A percentile compares a stretch with the other conserved stretches of the same genome.
These are phyloP conservation scores for Coemansia nantahalensis DNA, from an alignment of 192 early-diverging fungal species.

Conservation along the genomic window DNA sequence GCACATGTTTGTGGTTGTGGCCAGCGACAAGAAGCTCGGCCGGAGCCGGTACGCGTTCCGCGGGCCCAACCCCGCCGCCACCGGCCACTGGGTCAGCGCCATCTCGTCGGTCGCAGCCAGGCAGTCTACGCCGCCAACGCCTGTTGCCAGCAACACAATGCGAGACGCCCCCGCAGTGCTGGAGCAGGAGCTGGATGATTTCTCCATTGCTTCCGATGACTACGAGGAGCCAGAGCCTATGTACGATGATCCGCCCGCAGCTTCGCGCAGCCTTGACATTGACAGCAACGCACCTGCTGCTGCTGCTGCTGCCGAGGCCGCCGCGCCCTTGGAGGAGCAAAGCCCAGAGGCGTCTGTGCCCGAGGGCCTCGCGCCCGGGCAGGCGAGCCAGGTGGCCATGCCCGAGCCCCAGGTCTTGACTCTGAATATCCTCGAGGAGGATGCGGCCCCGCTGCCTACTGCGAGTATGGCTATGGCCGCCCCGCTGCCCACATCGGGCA, in stretches of 20 bases:
- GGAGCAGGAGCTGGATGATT: no score
- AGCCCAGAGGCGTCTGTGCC: no score
- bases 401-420: no score
- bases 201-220: no score
- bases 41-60: conserved; percentile 34
- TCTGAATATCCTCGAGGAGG: no score
- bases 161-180: conserved; percentile 3
- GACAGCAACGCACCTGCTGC: no score
- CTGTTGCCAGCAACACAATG: conserved; percentile 26
- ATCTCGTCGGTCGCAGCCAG: conserved; percentile 13
- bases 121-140: conserved; percentile 4
- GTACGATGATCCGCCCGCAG: not conserved
- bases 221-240: conserved; percentile 16
- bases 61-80: conserved; percentile 7
- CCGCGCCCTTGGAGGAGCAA: not conserved
- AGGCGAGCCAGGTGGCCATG: no score
- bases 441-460: no score
- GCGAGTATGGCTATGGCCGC: no score
- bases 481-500: no score
- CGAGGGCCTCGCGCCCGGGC: no score
- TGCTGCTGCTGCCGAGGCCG: not conserved
- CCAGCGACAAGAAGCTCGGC: conserved; percentile 27
- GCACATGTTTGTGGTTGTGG: conserved; percentile 12
- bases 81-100: conserved; percentile 34
- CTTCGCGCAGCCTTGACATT: not conserved